phyloP scores from a whole-genome alignment of 2,329 filamentous ascomycete genomes.

The Ciborinia camelliae region DNA sequence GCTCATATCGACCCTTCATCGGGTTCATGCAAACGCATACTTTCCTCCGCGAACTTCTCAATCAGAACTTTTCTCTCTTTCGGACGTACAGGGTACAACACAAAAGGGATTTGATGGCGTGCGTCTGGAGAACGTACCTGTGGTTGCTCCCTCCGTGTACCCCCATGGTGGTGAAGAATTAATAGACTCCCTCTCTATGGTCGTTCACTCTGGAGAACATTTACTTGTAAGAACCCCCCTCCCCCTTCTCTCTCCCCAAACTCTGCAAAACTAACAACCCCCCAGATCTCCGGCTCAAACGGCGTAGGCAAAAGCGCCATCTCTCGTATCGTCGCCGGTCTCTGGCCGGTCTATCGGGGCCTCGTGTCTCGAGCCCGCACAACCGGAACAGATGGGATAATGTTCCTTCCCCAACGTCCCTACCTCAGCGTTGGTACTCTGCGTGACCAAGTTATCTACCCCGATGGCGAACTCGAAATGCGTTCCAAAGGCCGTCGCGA shows the following conservation, averaged over 20 bases:
- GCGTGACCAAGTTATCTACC: conserved; percentile 96
- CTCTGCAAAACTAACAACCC: conserved; percentile 16
- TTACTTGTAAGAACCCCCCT: conserved; percentile 55
- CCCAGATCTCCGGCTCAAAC: conserved; percentile 82
- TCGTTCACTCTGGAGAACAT: conserved; percentile 87
- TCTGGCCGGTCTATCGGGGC: conserved; percentile 96
- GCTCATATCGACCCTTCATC: conserved; percentile 88
- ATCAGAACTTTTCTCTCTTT: conserved; percentile 81
- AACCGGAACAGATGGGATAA: conserved; percentile 84
- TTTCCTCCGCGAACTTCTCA: conserved; percentile 62
- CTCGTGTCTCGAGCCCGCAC: conserved; percentile 82
- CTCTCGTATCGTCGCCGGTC: conserved; percentile 77
- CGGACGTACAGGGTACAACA: conserved; percentile 88
- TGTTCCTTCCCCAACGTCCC: conserved; percentile 94
- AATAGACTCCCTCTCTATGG: conserved; percentile 81
- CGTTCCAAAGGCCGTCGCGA: conserved; percentile 74
- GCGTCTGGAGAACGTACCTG: conserved; percentile 84
- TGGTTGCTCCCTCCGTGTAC: conserved; percentile 85
- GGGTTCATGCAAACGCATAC: conserved; percentile 89
- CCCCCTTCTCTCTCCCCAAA: conserved; percentile 2
- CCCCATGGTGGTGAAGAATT: conserved; percentile 90
- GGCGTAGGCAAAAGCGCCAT: conserved; percentile 93
- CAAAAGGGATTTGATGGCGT: conserved; percentile 96
- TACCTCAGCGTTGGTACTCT: conserved; percentile 91
- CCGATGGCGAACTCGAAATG: conserved; percentile 94